Percentiles rank a stretch among this genome's conserved stretches.
phyloP scores from a whole-genome alignment of 345 rosid species.

The Hibiscus syriacus region DNA sequence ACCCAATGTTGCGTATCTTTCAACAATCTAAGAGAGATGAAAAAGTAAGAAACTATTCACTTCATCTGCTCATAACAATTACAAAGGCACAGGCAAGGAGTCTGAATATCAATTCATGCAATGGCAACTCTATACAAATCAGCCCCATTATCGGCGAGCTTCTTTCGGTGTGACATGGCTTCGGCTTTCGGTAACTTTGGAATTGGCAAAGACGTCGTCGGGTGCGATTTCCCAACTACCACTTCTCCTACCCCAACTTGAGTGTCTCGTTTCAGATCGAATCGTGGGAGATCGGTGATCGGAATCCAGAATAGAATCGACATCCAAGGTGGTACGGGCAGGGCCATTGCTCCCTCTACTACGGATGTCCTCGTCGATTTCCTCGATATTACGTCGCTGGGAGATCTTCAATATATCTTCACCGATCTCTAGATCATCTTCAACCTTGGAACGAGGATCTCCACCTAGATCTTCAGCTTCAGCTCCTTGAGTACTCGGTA shows the following conservation, averaged over 20 bases:
- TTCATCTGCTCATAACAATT: constrained; percentile 29
- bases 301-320: constrained; percentile 41
- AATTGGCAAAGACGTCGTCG: constrained; percentile 42
- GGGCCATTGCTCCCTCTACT: constrained; percentile 69
- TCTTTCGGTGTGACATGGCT: constrained; percentile 41
- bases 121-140: constrained; percentile 9
- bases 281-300: constrained; percentile 61
- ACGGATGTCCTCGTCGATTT: constrained; percentile 47
- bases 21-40: constrained; percentile 14
- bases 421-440: constrained; percentile 83
- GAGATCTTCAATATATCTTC: constrained; percentile 87
- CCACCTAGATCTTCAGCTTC: constrained; percentile 44
- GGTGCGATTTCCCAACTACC: constrained; percentile 75
- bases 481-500: constrained; percentile 42
- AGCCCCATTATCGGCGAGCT: constrained; percentile 21
- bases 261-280: constrained; percentile 60
- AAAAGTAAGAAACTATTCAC: constrained; percentile 13
- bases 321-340: constrained; percentile 39
- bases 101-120: constrained; percentile 4
- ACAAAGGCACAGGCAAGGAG: constrained; percentile 14
- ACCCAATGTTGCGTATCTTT: constrained; percentile 9
- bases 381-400: constrained; percentile 71
- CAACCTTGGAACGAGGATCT: constrained; percentile 74
- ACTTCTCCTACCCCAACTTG: constrained; percentile 78
- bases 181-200: constrained; percentile 45